These are phyloP conservation scores for Neckera pumila DNA, from an alignment of 225 moss, liverwort and hornwort species.

Conservation along the genomic window DNA sequence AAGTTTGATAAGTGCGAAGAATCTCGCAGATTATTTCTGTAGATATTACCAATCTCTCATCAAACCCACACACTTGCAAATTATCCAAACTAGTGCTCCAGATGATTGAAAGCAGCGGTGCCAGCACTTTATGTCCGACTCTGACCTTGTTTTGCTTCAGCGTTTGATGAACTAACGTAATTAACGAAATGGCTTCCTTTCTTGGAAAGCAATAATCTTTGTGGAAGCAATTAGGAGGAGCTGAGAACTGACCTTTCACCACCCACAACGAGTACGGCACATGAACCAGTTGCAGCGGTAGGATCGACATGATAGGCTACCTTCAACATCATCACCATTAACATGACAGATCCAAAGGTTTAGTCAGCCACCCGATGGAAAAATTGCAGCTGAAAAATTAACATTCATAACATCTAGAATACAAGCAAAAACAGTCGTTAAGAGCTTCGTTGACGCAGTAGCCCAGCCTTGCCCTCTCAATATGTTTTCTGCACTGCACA, in stretches of 20 bases:
- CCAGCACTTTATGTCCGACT: neutral
- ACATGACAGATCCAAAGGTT: conserved; percentile 1
- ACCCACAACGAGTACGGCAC: conserved; percentile 74
- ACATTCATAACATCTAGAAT: neutral
- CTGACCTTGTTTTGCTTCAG: neutral
- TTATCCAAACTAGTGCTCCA: neutral
- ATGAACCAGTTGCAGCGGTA: conserved; percentile 69
- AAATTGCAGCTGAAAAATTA: neutral
- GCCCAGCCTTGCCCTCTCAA: neutral
- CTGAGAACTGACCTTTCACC: conserved; percentile 54
- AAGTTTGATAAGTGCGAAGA: neutral
- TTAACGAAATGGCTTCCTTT: neutral
- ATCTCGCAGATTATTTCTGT: neutral
- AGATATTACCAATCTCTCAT: neutral
- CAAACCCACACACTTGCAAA: neutral
- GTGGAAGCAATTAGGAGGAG: neutral
- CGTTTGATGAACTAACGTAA: neutral
- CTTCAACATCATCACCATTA: conserved; percentile 33
- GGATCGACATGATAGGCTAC: conserved; percentile 79
- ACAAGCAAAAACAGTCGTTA: neutral
- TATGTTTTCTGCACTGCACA: neutral
- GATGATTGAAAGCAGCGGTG: neutral
- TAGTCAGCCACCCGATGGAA: neutral
- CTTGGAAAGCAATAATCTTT: neutral
- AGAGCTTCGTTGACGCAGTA: neutral